Base-by-base conservation (phyloP, 2,329 filamentous ascomycete species). In the Elsinoe australis region DNA sequence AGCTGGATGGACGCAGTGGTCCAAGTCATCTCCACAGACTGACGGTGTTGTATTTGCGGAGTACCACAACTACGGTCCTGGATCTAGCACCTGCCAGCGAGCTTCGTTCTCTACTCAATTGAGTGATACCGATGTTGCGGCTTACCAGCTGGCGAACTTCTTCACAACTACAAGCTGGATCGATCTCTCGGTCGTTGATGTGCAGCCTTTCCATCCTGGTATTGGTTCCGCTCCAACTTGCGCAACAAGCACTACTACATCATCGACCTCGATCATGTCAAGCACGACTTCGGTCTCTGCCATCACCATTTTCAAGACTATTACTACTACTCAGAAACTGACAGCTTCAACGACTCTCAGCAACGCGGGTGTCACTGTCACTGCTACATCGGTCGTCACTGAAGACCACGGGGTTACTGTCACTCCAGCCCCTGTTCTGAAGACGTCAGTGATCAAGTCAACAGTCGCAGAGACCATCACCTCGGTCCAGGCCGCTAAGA, bases 101-200 rank as follows among this genome's bases (percentile, higher is more conserved):
- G 66, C 61, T 5, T 52, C 54, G 9, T 69, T 69, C 45, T 64
- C 64, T 2, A 56, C 62, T 17, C 61, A 68, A 53, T 57, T 69
- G 31, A 59, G 62, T 10, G 62, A 64, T 49, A 44, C 50, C 7
- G 56, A 62, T 31, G 66, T 64, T 14, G 59, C 59, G 19, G 61
- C 67, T 46, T 70, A 67, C 46, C 59, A 70, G 55, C 54, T 71
- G 26, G 55, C 59, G 5, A 65, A 58, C 50, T 70, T 71, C 55
- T 70, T 71, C 49, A 52, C 60, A 1, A 58, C 58, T 1, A 69
- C 62, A 1, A 59, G 61, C 5, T 71, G 67, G 63, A 70, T 71
- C 53, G 64, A 71, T 50, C 66, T 69, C 48, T 63, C 63, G 2
- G 60, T 62, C 29, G 56, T 70, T 12, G 56, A 61, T 47, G 59